Percentiles rank a stretch among this genome's conserved stretches.
These are phyloP conservation scores for Fusarium denticulatum DNA, from an alignment of 2,329 filamentous ascomycete species.

Conservation along the genomic window DNA sequence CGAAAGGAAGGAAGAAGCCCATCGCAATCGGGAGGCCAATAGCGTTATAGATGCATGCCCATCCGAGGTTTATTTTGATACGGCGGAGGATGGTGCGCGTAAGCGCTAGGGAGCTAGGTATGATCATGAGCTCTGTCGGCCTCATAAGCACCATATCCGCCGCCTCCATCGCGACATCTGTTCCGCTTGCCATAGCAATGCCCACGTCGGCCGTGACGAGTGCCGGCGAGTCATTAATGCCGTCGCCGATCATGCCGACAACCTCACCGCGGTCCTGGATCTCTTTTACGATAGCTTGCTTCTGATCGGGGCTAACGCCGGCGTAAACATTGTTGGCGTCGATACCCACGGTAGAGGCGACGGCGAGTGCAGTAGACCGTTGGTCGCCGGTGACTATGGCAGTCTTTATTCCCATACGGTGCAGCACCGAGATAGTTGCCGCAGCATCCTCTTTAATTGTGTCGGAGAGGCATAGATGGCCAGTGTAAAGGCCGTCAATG, in stretches of 20 bases:
- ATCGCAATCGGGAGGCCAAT: constrained; percentile 95
- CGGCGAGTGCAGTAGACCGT: constrained; percentile 81
- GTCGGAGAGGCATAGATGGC: constrained; percentile 85
- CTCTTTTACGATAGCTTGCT: constrained; percentile 82
- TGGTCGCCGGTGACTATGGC: constrained; percentile 97
- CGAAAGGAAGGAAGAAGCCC: constrained; percentile 92
- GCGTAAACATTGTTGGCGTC: constrained; percentile 79
- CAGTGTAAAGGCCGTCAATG: constrained; percentile 83
- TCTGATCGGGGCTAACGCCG: constrained; percentile 87
- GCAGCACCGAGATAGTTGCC: constrained; percentile 82
- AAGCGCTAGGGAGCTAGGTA: constrained; percentile 86
- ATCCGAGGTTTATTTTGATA: constrained; percentile 92
- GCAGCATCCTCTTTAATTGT: constrained; percentile 89
- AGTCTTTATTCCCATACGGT: constrained; percentile 84
- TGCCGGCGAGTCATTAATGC: constrained; percentile 97
- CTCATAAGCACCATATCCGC: constrained; percentile 96
- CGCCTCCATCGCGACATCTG: constrained; percentile 97
- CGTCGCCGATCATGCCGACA: constrained; percentile 97
- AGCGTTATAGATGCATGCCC: constrained; percentile 93
- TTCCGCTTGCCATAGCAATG: constrained; percentile 91
- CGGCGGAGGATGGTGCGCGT: constrained; percentile 88
- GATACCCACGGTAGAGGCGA: constrained; percentile 86
- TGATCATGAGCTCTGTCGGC: constrained; percentile 87
- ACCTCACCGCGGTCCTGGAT: constrained; percentile 79
- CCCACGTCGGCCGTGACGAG: constrained; percentile 92